phyloP scores from a whole-genome alignment of 2,329 filamentous ascomycete genomes.

The Zymoseptoria brevis region DNA sequence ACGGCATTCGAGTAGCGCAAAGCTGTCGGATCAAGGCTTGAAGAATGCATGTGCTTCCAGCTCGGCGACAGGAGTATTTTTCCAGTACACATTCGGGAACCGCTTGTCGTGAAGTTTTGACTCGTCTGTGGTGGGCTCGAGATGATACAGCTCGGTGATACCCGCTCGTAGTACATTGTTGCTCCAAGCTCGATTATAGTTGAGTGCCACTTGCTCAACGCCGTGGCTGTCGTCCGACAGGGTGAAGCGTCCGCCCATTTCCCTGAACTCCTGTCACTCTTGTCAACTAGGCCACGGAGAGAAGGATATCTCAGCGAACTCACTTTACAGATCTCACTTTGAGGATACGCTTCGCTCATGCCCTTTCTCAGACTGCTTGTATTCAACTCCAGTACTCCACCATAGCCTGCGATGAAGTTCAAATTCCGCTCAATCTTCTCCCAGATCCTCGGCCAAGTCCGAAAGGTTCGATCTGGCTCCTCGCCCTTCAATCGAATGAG shows the following conservation, averaged over 20 bases:
- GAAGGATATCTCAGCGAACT: conserved; percentile 16
- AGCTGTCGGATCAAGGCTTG: background rate
- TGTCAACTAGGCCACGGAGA: conserved; percentile 1
- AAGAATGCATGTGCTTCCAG: conserved; percentile 21
- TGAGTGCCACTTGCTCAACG: conserved; percentile 75
- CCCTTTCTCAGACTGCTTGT: conserved; percentile 82
- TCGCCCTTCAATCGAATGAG: conserved; percentile 74
- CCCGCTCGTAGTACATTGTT: conserved; percentile 56
- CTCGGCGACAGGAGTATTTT: conserved; percentile 10
- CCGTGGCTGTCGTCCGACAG: conserved; percentile 94
- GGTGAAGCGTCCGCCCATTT: conserved; percentile 71
- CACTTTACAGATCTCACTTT: conserved; percentile 67
- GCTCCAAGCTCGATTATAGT: conserved; percentile 48
- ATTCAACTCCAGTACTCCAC: conserved; percentile 83
- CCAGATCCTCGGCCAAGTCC: conserved; percentile 55
- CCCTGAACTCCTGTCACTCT: conserved; percentile 55
- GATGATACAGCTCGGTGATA: conserved; percentile 49
- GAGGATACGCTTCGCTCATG: conserved; percentile 82
- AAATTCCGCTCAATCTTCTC: conserved; percentile 65
- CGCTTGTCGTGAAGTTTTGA: conserved; percentile 24
- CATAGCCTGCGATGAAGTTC: conserved; percentile 59
- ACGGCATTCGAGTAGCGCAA: no score
- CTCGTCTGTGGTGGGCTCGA: conserved; percentile 24
- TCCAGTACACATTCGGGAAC: conserved; percentile 27
- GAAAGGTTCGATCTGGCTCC: conserved; percentile 51